A percentile compares a stretch with the other conserved stretches of the same genome.
Evolutionary conservation across 2,329 filamentous ascomycete species (phyloP).

Genomic region (Bipolaris zeicola): DNA sequence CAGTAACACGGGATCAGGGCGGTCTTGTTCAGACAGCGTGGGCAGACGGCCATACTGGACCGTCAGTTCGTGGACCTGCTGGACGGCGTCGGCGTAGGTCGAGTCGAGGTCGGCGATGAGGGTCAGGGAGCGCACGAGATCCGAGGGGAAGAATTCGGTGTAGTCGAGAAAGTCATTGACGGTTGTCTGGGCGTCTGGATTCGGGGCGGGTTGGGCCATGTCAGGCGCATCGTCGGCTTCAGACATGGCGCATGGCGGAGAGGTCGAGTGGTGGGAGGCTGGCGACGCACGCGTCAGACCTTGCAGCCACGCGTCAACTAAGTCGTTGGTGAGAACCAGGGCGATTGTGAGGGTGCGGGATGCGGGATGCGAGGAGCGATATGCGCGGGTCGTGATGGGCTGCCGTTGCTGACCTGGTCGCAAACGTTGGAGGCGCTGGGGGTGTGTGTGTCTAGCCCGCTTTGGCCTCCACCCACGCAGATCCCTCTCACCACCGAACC

Average conservation of each 20-base stretch:
- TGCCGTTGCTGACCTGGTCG: slow-evolving; percentile 13
- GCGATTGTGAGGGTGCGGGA: slow-evolving; percentile 26
- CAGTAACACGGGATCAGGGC: slow-evolving; percentile 58
- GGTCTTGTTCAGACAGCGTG: slow-evolving; percentile 53
- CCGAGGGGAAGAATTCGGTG: slow-evolving; percentile 70
- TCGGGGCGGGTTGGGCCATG: slow-evolving; percentile 52
- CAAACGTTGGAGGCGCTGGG: slow-evolving; percentile 9
- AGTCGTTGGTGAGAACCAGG: slow-evolving; percentile 35
- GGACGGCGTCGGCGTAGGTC: slow-evolving; percentile 51
- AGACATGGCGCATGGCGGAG: slow-evolving; percentile 47
- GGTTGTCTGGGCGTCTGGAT: slow-evolving; percentile 69
- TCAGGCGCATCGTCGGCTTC: slow-evolving; percentile 41
- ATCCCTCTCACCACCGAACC: slow-evolving; percentile 10
- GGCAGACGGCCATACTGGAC: slow-evolving; percentile 58
- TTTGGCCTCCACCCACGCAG: slow-evolving; percentile 2
- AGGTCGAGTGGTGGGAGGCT: slow-evolving; percentile 35
- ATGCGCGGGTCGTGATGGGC: slow-evolving; percentile 19
- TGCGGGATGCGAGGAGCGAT: slow-evolving; percentile 20
- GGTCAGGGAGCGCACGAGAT: slow-evolving; percentile 66
- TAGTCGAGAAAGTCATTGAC: slow-evolving; percentile 72
- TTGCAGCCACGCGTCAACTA: slow-evolving; percentile 48
- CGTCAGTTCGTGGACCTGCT: slow-evolving; percentile 55
- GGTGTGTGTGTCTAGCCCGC: slow-evolving; percentile 14
- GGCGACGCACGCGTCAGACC: slow-evolving; percentile 46
- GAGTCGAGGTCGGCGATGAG: slow-evolving; percentile 62